Conservation (phyloP, 2,329 filamentous ascomycete genomes). For the Verticillium nubilum region DNA sequence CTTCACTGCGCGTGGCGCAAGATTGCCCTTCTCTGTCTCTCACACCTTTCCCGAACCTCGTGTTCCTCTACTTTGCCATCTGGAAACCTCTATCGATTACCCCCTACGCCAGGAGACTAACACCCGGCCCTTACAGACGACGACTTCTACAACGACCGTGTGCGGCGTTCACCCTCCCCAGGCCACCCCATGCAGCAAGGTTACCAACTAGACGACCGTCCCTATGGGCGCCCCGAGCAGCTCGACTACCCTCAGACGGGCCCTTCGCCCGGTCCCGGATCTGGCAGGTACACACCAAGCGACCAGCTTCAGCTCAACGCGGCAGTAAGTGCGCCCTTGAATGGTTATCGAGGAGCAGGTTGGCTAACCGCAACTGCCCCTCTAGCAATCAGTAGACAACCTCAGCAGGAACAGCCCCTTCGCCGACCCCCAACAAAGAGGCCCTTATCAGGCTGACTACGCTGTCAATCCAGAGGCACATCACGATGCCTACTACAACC, state of each 20-base stretch:
- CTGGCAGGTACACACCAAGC: slow-evolving; percentile 50
- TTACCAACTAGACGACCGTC: slow-evolving; percentile 79
- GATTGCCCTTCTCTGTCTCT: neutral
- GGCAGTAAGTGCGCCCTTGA: slow-evolving; percentile 54
- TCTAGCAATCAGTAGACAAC: slow-evolving; percentile 48
- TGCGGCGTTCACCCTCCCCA: slow-evolving; percentile 68
- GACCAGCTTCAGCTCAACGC: slow-evolving; percentile 81
- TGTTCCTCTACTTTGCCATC: slow-evolving; percentile 5
- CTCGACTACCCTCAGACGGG: slow-evolving; percentile 64
- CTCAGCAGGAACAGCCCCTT: slow-evolving; percentile 35
- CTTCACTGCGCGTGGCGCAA: slow-evolving; percentile 9
- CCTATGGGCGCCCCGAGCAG: slow-evolving; percentile 52
- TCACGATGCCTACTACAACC: slow-evolving; percentile 81
- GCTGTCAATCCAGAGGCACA: slow-evolving; percentile 77
- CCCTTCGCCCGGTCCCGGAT: slow-evolving; percentile 26
- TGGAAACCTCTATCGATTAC: slow-evolving; percentile 12
- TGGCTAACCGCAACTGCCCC: neutral
- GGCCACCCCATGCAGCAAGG: slow-evolving; percentile 66
- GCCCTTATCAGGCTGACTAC: slow-evolving; percentile 58
- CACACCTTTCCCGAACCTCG: slow-evolving; percentile 1
- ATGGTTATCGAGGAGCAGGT: neutral
- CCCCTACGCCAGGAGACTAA: slow-evolving; percentile 1
- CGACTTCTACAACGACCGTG: slow-evolving; percentile 51
- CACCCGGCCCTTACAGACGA: slow-evolving; percentile 38
- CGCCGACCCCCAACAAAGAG: slow-evolving; percentile 35